A percentile compares a stretch with the other conserved stretches of the same genome.
Conservation (phyloP, 371 early-diverging fungal genomes). For the Mucor plumbeus region DNA sequence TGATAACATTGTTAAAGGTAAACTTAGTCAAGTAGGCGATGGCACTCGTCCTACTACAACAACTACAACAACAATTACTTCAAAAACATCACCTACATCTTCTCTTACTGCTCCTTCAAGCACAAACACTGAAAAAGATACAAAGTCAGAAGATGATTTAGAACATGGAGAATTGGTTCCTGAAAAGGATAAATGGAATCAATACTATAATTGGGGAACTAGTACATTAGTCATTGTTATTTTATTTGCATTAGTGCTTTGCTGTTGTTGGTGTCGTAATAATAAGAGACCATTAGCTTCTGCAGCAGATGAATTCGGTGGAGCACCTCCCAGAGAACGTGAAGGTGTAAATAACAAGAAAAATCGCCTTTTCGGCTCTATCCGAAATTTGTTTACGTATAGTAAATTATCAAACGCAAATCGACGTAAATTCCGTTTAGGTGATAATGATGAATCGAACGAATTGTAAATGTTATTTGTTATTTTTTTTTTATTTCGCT, state of each 20-base stretch:
- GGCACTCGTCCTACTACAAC: neutral
- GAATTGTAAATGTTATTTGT: slow-evolving; percentile 42
- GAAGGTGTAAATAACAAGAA: slow-evolving; percentile 11
- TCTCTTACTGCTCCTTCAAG: neutral
- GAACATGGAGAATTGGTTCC: neutral
- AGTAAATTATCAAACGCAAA: neutral
- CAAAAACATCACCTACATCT: neutral
- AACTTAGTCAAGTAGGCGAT: slow-evolving; percentile 38
- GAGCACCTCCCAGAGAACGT: slow-evolving; percentile 26
- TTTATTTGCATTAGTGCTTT: slow-evolving; percentile 28
- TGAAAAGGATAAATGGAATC: slow-evolving; percentile 6
- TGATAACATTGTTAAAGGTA: slow-evolving; percentile 39
- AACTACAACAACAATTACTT: neutral
- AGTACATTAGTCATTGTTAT: slow-evolving; percentile 36
- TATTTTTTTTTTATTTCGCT: neutral
- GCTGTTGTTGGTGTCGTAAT: slow-evolving; percentile 41
- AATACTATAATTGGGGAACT: slow-evolving; percentile 32
- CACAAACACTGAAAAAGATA: neutral
- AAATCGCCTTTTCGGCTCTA: neutral
- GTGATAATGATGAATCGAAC: slow-evolving; percentile 50
- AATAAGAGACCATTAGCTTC: slow-evolving; percentile 15
- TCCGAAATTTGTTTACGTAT: slow-evolving; percentile 8
- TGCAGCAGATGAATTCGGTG: slow-evolving; percentile 26
- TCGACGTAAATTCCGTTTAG: slow-evolving; percentile 40
- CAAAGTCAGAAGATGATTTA: neutral